Base-by-base conservation (phyloP, 2,329 filamentous ascomycete species). In the Fusarium siculi region DNA sequence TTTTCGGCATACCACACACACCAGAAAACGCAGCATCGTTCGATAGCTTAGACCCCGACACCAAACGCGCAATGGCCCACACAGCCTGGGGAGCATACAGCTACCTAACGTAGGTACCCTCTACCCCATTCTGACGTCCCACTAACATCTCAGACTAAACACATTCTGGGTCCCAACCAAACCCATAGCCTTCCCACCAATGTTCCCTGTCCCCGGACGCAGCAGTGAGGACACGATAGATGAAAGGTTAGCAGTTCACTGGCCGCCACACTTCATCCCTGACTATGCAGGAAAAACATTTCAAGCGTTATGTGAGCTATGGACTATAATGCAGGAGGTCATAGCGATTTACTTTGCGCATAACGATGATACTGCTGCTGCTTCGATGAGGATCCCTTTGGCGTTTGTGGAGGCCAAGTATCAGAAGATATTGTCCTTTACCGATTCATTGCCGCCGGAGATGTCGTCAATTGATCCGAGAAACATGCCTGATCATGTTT, bases 241-340 rank as follows among this genome's bases (percentile, higher is more conserved):
- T 23, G 62, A 71, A 52, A 70, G 58, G 56, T 70, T 74, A 58
- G 71, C 56, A 58, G 53, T 60, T 63, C 69, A 55, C 47, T 73
- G 70, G 71, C 70, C 70, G 43, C 36, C 30, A 34, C 67, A 71
- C 30, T 62, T 56, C 47, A 56, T 46, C 21, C 66, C 63, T 63
- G 46, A 55, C 60, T 72, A 65, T 52, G 44, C 67, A 73, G 70
- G 67, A 39, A 61, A 68, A 62, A 72, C 70, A 4, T 74, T 74
- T 25, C 54, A 67, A 46, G 44, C 59, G 7, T 36, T 74, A 9
- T 74, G 70, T 68, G 63, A 69, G 44, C 49, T 74, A 10, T 74
- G 72, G 72, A 55, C 53, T 4, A 74, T 74, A n/a, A 68, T 68
- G 67, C 72, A 74, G 32, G 72, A 74, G 15, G 57, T 72, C 43